These are phyloP conservation scores for Murraya koenigii DNA, from an alignment of 345 rosid species.

Conservation along the genomic window DNA sequence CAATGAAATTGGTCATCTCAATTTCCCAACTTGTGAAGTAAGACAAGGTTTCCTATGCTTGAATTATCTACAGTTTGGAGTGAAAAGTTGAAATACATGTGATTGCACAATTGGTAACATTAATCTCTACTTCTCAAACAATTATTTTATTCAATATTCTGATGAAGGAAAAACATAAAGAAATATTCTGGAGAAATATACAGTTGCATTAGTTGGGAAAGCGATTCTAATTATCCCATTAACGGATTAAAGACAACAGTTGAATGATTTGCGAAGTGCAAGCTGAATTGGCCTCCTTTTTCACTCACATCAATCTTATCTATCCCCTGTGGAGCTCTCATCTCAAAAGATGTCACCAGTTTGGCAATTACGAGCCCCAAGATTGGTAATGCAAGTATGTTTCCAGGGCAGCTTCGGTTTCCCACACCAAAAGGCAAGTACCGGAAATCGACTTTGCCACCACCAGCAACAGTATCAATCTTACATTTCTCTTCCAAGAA, in stretches of 20 bases:
- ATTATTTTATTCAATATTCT: not conserved
- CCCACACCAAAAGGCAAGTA: conserved; percentile 63
- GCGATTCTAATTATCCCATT: not conserved
- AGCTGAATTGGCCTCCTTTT: conserved; percentile 70
- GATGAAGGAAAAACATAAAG: not conserved
- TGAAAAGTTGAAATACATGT: too few species aligned
- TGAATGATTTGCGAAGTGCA: conserved; percentile 60
- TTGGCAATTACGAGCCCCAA: conserved; percentile 49
- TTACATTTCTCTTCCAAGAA: conserved; percentile 47
- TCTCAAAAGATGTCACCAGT: conserved; percentile 45
- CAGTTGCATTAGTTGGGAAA: not conserved
- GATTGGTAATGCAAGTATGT: conserved; percentile 60
- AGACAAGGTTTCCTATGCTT: too few species aligned
- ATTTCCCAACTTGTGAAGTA: not conserved
- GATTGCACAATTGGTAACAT: not conserved
- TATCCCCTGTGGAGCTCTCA: conserved; percentile 35
- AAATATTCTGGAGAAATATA: not conserved
- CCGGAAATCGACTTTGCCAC: conserved; percentile 57
- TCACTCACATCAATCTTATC: conserved; percentile 48
- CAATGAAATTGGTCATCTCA: not conserved
- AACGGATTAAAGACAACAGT: conserved; percentile 46
- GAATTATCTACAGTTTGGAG: not conserved
- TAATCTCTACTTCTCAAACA: not conserved
- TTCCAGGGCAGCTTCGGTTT: conserved; percentile 59
- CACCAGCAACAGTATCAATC: conserved; percentile 45